phyloP scores from a whole-genome alignment of 2,329 filamentous ascomycete genomes.

The Drechslerella coelobrocha region DNA sequence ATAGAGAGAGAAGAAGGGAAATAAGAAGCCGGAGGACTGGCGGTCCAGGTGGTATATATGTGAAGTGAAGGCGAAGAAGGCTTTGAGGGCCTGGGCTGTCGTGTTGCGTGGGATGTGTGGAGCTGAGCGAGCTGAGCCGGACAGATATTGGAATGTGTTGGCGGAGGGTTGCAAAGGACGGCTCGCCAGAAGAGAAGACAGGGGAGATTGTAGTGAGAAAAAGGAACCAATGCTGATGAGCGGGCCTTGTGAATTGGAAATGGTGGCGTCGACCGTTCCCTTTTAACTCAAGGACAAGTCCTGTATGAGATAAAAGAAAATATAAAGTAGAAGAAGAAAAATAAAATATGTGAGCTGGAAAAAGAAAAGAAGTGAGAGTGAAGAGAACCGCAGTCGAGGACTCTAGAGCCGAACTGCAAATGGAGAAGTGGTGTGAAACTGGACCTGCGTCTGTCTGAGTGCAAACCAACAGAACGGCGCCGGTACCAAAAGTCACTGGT shows the following conservation, averaged over 20 bases:
- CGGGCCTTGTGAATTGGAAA: background rate
- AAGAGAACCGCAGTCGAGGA: background rate
- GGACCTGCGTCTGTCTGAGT: conserved; percentile 3
- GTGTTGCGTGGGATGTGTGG: conserved; percentile 7
- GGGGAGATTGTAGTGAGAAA: background rate
- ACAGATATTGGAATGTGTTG: conserved; percentile 1
- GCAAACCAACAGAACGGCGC: background rate
- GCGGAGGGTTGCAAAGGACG: conserved; percentile 1
- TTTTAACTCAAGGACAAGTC: background rate
- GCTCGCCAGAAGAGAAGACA: conserved; percentile 1
- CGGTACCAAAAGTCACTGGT: background rate
- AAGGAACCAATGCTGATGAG: background rate
- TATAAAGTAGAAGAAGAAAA: background rate
- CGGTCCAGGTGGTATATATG: conserved; percentile 1
- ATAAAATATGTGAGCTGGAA: too few species aligned
- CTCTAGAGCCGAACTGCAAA: background rate
- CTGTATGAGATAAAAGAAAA: background rate
- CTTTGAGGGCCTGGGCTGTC: background rate
- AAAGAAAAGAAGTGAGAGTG: background rate
- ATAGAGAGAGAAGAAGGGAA: conserved; percentile 1
- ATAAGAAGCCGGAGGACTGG: background rate
- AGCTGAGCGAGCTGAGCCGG: conserved; percentile 11
- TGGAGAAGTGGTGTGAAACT: background rate
- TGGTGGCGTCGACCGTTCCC: conserved; percentile 3
- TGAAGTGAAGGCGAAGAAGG: background rate